Evolutionary conservation across 169 alveolate species (phyloP), one percentile per base, ranked within the genome.

Genomic region (Eimeria necatrix): DNA sequence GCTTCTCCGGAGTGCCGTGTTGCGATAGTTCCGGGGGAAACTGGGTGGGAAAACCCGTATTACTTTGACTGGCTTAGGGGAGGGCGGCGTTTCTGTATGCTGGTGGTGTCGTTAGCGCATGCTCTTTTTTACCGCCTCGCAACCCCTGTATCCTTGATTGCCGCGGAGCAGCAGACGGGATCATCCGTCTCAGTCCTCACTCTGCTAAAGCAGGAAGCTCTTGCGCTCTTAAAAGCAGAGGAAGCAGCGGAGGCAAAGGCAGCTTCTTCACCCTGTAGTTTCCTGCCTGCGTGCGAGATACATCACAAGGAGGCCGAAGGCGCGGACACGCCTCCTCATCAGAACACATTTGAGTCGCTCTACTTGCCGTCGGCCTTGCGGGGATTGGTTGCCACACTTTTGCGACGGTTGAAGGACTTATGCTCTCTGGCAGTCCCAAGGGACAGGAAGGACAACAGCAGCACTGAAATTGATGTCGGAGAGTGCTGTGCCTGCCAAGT

Each of bases 41-140:
- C 92, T 59, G 92, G 92, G 26, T 85, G 92, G 92, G 92, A 85
- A 60, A 85, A 85, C 60, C 92, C 92, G 20, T 85, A 85, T 14
- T 85, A 85, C 60, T 85, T 85, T 24, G 92, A 85, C 49, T 85
- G 92, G 92, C 92, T 85, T 10, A 16, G 64, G 24, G 80, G 92
- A 46, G 92, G 92, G 22, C 81, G 92, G 64, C 92, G 92, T 18
- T 85, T 60, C 49, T 85, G 81, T 78, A 49, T 85, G 92, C 18
- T 85, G 59, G 92, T 85, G 61, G 92, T 85, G 26, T 85, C 92
- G 22, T 78, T 85, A 9, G 92, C 92, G n/a, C 92, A 85, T 53
- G 76, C 92, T 20, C 92, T 85, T 8, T 85, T 85, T 41, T 59
- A 76, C 80, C 92, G 92, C n/a, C 80, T 85, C 14, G 92, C 92